Conservation (phyloP, 768 basidiomycete species). For the Podaxis carcinomalis region DNA sequence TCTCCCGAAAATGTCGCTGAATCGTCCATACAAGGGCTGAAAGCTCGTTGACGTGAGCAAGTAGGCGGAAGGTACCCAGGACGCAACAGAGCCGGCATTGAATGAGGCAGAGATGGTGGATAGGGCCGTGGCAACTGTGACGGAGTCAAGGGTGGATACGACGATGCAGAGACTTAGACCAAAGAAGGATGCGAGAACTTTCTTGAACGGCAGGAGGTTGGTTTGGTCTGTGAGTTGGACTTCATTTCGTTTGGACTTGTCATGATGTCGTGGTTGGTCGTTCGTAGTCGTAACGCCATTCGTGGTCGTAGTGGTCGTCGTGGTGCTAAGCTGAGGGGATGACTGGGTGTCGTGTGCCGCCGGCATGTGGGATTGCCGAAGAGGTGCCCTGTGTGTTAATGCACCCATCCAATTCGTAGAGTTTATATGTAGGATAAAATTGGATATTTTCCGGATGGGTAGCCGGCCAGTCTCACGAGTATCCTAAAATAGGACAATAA, state of each 20-base stretch:
- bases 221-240: conserved; percentile 58
- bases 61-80: conserved; percentile 74
- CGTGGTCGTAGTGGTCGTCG: not conserved
- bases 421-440: not conserved
- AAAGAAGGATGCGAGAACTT: conserved; percentile 57
- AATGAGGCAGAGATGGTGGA: conserved; percentile 66
- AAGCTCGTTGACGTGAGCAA: conserved; percentile 64
- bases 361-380: not conserved
- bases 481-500: not conserved
- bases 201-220: conserved; percentile 63
- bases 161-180: conserved; percentile 59
- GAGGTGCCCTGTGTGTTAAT: not conserved
- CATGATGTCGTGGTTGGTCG: not conserved
- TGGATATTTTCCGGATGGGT: not conserved
- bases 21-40: conserved; percentile 57
- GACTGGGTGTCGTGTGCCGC: not conserved
- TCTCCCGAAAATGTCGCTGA: conserved; percentile 65
- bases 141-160: conserved; percentile 63
- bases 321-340: not conserved
- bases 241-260: not conserved
- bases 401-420: not conserved
- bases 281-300: not conserved
- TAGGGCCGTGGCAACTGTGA: conserved; percentile 71
- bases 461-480: conserved; percentile 3
- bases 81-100: conserved; percentile 55